Conservation (phyloP, 1,284 basidiomycete genomes). For the Trichosporon asahii region DNA sequence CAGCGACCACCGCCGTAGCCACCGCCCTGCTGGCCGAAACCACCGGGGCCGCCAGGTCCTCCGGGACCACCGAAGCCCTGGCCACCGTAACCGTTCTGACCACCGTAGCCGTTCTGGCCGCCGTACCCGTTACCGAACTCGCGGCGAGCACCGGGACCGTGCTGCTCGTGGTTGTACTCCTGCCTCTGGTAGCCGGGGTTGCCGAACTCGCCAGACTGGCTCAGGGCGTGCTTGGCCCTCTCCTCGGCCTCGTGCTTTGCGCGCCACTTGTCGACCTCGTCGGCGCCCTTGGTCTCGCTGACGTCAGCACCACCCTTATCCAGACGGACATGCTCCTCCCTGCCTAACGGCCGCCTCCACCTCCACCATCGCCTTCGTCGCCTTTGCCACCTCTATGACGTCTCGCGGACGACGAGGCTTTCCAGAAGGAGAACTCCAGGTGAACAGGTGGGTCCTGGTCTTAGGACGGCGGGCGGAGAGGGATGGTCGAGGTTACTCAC, state of each 20-base stretch:
- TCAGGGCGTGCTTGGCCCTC: constrained; percentile 27
- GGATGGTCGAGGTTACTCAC: constrained; percentile 12
- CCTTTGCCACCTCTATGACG: background rate
- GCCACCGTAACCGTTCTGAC: background rate
- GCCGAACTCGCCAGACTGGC: constrained; percentile 23
- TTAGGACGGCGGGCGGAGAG: too few relatives aligned
- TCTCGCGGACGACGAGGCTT: background rate
- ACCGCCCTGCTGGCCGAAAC: background rate
- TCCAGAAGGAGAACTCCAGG: too few relatives aligned
- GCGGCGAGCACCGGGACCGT: constrained; percentile 13
- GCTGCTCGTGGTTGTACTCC: constrained; percentile 17
- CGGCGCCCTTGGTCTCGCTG: constrained; percentile 33
- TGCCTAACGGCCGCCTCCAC: background rate
- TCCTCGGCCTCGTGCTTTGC: constrained; percentile 31
- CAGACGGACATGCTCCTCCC: too few relatives aligned
- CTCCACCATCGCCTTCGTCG: background rate
- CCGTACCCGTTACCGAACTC: constrained; percentile 13
- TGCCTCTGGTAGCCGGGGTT: constrained; percentile 20
- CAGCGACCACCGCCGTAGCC: background rate
- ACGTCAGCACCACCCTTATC: background rate
- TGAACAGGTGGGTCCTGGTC: too few relatives aligned
- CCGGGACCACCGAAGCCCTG: background rate
- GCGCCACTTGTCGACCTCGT: constrained; percentile 25
- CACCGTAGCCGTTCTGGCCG: background rate
- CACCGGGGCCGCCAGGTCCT: too few relatives aligned